Conservation (phyloP, 805 yeast species). For the Cyberlindnera meyerae region DNA sequence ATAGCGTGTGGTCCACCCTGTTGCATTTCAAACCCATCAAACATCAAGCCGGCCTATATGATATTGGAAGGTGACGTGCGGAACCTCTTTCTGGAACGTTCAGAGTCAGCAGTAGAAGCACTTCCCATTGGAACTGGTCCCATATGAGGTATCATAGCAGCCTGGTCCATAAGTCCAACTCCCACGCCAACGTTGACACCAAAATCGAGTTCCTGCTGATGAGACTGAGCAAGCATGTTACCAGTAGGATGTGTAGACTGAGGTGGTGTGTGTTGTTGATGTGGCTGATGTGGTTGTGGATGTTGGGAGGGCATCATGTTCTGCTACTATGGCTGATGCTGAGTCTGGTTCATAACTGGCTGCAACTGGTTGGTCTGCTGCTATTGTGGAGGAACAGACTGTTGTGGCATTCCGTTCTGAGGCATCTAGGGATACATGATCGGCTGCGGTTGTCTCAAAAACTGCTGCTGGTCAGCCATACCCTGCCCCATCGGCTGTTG, state of each 20-base stretch:
- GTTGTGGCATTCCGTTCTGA: slow-evolving; percentile 3
- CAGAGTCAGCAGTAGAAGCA: slow-evolving; percentile 1
- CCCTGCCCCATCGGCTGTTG: not conserved
- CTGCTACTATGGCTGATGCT: no score
- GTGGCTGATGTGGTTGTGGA: slow-evolving; percentile 8
- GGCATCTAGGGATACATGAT: no score
- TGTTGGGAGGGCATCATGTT: no score
- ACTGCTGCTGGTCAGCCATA: no score
- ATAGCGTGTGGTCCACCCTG: not conserved
- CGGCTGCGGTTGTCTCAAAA: no score
- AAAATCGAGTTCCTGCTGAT: slow-evolving; percentile 5
- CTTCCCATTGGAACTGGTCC: slow-evolving; percentile 1
- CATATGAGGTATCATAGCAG: slow-evolving; percentile 8
- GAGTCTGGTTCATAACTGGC: no score
- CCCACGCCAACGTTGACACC: slow-evolving; percentile 9
- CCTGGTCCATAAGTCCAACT: slow-evolving; percentile 6
- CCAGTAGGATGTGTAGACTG: slow-evolving; percentile 1
- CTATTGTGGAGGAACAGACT: slow-evolving; percentile 7
- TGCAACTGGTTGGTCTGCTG: no score
- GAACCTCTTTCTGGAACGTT: slow-evolving; percentile 7
- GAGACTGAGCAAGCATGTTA: slow-evolving; percentile 3
- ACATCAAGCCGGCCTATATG: slow-evolving; percentile 7
- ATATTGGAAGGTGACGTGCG: slow-evolving; percentile 7
- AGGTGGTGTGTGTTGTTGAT: slow-evolving; percentile 6
- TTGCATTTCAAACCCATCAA: slow-evolving; percentile 11